phyloP scores from a whole-genome alignment of 202 grass and related monocot species.

The Zizania palustris region DNA sequence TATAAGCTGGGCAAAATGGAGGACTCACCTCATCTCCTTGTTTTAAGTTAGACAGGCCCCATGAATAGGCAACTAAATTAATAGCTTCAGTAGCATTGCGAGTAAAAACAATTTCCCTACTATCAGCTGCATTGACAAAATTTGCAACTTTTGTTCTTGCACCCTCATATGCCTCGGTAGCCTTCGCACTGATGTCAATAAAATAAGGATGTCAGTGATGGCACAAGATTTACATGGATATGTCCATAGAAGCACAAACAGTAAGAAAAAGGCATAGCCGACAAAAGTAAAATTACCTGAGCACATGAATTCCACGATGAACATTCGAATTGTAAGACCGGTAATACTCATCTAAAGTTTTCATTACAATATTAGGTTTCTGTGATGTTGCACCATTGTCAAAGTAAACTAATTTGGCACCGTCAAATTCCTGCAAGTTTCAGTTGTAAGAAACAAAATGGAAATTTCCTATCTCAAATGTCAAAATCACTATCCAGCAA shows the following conservation, averaged over 20 bases:
- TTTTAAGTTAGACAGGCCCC: slow-evolving; percentile 83
- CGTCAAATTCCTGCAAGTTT: slow-evolving; percentile 71
- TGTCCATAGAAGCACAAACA: slow-evolving; percentile 3
- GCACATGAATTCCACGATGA: slow-evolving; percentile 79
- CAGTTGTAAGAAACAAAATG: background rate
- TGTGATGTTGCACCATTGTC: slow-evolving; percentile 92
- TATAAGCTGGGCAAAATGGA: slow-evolving; percentile 25
- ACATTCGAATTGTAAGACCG: slow-evolving; percentile 84
- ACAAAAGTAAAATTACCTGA: slow-evolving; percentile 59
- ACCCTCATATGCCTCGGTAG: slow-evolving; percentile 80
- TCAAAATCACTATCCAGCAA: slow-evolving; percentile 1
- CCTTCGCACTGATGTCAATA: slow-evolving; percentile 59
- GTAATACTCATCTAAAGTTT: slow-evolving; percentile 74
- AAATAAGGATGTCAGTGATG: slow-evolving; percentile 26
- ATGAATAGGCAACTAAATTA: slow-evolving; percentile 91
- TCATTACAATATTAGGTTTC: slow-evolving; percentile 76
- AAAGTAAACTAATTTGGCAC: slow-evolving; percentile 73
- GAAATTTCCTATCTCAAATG: background rate
- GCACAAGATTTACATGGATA: slow-evolving; percentile 11
- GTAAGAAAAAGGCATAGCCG: slow-evolving; percentile 2
- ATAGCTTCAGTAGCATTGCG: slow-evolving; percentile 95
- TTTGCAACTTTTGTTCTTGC: slow-evolving; percentile 86
- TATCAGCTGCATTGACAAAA: slow-evolving; percentile 76
- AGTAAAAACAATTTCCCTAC: slow-evolving; percentile 90
- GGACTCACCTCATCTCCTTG: slow-evolving; percentile 68